Conservation (phyloP, 2,329 filamentous ascomycete genomes). For the Pestalotiopsis sp. region DNA sequence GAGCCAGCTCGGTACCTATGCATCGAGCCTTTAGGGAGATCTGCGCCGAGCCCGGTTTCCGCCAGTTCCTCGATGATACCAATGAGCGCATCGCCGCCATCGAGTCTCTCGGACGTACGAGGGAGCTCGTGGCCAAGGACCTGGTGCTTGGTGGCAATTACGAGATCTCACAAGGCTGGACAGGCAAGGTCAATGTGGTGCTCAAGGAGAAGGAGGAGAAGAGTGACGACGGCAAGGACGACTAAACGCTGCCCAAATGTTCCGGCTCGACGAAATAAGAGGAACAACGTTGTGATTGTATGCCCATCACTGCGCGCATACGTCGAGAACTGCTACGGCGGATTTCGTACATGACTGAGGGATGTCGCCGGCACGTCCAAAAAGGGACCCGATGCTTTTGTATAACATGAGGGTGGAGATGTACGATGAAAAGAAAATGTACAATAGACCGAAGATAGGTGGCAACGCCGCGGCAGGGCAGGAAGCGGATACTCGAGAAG, state of each 20-base stretch:
- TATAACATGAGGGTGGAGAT: background rate
- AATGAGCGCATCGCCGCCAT: conserved; percentile 87
- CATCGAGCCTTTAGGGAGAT: conserved; percentile 87
- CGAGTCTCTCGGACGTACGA: conserved; percentile 88
- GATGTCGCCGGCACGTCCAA: no score
- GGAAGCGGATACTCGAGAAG: background rate
- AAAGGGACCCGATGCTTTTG: background rate
- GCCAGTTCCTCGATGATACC: conserved; percentile 78
- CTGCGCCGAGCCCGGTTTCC: conserved; percentile 74
- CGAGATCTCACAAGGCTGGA: conserved; percentile 48
- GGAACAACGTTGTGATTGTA: background rate
- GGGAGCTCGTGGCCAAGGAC: conserved; percentile 94
- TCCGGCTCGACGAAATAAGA: background rate
- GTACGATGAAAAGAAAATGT: background rate
- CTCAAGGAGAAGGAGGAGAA: conserved; percentile 43
- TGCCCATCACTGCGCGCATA: background rate
- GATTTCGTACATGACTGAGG: no score
- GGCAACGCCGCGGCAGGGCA: background rate
- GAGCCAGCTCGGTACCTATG: conserved; percentile 95
- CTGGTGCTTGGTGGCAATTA: conserved; percentile 84
- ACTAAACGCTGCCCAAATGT: conserved; percentile 2
- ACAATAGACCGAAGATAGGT: background rate
- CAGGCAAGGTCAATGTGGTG: conserved; percentile 37
- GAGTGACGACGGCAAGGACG: conserved; percentile 14
- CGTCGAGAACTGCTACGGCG: no score